phyloP scores from a whole-genome alignment of 257 asterid genomes.

The Thymus quinquecostatus region DNA sequence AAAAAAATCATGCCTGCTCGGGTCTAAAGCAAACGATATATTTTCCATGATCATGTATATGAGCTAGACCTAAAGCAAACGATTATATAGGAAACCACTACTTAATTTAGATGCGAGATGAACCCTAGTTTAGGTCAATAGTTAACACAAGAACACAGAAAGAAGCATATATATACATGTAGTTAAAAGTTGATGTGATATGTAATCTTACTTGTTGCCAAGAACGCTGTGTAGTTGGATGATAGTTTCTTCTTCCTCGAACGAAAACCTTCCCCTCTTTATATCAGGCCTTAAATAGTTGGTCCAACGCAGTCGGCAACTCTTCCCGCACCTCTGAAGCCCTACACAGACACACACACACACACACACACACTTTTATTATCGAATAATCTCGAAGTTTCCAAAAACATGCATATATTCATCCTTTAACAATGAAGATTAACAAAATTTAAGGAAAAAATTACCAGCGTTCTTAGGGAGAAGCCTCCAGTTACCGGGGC shows the following conservation, averaged over 20 bases:
- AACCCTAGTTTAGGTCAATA: too few relatives aligned
- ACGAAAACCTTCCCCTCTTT: slow-evolving; percentile 82
- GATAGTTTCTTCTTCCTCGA: slow-evolving; percentile 83
- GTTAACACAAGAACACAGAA: too few relatives aligned
- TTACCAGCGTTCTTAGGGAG: slow-evolving; percentile 85
- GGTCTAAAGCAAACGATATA: too few relatives aligned
- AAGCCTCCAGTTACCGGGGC: slow-evolving; percentile 79
- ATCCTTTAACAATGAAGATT: not conserved
- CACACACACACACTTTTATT: not conserved
- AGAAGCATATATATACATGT: too few relatives aligned
- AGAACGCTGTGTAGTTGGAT: slow-evolving; percentile 82
- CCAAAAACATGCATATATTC: not conserved
- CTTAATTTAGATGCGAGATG: too few relatives aligned
- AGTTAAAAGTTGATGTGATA: not conserved
- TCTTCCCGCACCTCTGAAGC: slow-evolving; percentile 83
- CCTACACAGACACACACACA: slow-evolving; percentile 39
- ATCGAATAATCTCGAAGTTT: not conserved
- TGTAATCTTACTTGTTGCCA: slow-evolving; percentile 73
- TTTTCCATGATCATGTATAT: too few relatives aligned
- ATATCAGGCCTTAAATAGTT: slow-evolving; percentile 85
- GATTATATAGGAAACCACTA: too few relatives aligned
- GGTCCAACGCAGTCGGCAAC: slow-evolving; percentile 88
- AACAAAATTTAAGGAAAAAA: not conserved
- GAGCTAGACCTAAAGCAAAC: too few relatives aligned
- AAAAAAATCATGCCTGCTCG: too few relatives aligned